phyloP scores from a whole-genome alignment of 1,284 basidiomycete species.

The Peniophora sp. region DNA sequence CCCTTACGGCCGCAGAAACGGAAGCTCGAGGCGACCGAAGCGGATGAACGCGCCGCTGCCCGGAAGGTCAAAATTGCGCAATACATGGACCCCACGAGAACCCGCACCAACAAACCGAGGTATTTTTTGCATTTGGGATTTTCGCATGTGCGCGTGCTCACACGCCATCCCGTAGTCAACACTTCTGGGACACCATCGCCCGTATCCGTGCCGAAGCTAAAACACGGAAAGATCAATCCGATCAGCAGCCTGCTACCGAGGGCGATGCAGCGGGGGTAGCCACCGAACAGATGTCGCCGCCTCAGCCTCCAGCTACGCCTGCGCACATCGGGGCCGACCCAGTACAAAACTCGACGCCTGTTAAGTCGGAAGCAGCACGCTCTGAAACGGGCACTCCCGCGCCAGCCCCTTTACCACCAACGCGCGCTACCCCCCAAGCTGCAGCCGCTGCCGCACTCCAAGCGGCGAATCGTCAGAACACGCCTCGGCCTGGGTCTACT shows the following conservation, averaged over 20 bases:
- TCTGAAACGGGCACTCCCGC: not conserved
- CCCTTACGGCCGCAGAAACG: conserved; percentile 50
- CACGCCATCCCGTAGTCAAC: conserved; percentile 32
- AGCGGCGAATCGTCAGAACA: not conserved
- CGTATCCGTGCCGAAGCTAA: not conserved
- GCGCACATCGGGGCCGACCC: not conserved
- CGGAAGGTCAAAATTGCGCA: conserved; percentile 65
- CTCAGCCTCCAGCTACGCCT: not conserved
- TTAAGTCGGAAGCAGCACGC: not conserved
- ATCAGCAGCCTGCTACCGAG: not conserved
- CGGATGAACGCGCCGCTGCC: conserved; percentile 63
- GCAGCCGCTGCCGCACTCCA: not conserved
- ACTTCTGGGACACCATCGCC: conserved; percentile 41
- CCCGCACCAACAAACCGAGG: conserved; percentile 37
- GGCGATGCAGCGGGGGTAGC: not conserved
- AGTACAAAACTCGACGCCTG: not conserved
- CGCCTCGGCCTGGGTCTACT: not conserved
- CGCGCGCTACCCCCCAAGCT: not conserved
- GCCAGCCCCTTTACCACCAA: not conserved
- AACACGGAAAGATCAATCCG: not conserved
- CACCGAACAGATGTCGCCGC: not conserved
- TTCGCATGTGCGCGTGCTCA: not conserved
- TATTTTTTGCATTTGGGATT: conserved; percentile 19
- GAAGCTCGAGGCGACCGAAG: conserved; percentile 62
- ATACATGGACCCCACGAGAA: conserved; percentile 62